Base-by-base conservation (phyloP, 1,284 basidiomycete genomes). In the Volvariella surrecta region DNA sequence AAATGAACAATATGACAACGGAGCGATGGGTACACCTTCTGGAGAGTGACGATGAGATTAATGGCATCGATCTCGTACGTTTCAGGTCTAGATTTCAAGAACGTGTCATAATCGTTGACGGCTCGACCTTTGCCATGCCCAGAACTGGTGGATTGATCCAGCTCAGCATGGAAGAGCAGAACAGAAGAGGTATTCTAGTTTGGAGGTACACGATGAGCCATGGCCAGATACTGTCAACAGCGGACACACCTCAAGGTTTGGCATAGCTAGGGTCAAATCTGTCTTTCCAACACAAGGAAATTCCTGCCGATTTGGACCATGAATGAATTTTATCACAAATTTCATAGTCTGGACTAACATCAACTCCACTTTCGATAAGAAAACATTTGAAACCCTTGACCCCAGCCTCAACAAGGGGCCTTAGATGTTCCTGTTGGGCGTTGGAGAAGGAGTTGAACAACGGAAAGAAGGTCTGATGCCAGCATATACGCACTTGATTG, bases 351-450 rank as follows among this genome's bases (percentile, higher is more conserved):
- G 28, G 4, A 61, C 70, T 45, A 54, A 90, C 89, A 52, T 94
- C 86, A 11, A 96, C 90, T 28, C 93, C 92, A 53, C 89, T 93
- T 50, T 94, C 83, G 52, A 93, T 93, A 53, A 96, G 67, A 62
- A 96, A 96, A 59, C 91, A 95, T 60, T 96, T 96, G 73, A 96
- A 96, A 0, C 93, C 93, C 62, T 84, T 89, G 19, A 93, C 86
- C 4, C 93, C 92, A 31, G 75, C 75, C 20, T 76, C 60, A 11
- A 92, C 66, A 24, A 96, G 68, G 3, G 82, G 78, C 44, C 63
- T 71, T 37, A 93, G 70, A 53, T 90, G 70, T 42, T 64, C 57
- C 86, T 89, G 48, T 38, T 20, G 40, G 24, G 6, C 6, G 6
- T 28, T 28, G 24, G 11, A 11, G 6, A 6, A 11, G 24, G 11